Conservation (phyloP, 192 early-diverging fungal genomes). For the Coemansia sp. region DNA sequence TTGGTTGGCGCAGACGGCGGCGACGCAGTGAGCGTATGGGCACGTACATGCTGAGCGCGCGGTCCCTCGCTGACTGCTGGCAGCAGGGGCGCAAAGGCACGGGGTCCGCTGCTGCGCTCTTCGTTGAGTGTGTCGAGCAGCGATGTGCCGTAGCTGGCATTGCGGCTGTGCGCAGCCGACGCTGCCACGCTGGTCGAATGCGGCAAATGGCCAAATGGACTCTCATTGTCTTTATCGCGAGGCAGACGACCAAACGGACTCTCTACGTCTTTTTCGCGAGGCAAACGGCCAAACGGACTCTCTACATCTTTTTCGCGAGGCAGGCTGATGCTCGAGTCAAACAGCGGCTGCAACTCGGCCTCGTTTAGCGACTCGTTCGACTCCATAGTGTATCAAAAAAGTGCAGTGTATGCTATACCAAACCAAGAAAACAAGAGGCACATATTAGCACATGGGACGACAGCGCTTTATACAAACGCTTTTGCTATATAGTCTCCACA, state of each 20-base stretch:
- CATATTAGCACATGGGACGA: too few relatives aligned
- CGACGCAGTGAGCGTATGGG: conserved; percentile 35
- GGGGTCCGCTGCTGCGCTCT: conserved; percentile 3
- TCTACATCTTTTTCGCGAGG: conserved; percentile 15
- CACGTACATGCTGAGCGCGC: conserved; percentile 16
- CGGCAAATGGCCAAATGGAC: conserved; percentile 17
- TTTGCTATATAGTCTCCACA: not conserved
- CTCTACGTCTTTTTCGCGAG: not conserved
- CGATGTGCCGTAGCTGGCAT: conserved; percentile 53
- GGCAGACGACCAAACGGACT: conserved; percentile 7
- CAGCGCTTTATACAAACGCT: too few relatives aligned
- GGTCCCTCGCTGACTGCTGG: not conserved
- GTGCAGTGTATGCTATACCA: too few relatives aligned
- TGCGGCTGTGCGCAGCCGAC: conserved; percentile 42
- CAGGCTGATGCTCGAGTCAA: conserved; percentile 42
- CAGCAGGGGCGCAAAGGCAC: conserved; percentile 11
- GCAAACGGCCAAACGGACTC: not conserved
- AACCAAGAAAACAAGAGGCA: too few relatives aligned
- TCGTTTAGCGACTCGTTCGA: not conserved
- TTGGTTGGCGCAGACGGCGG: conserved; percentile 23
- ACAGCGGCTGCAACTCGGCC: conserved; percentile 37
- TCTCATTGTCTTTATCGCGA: conserved; percentile 11
- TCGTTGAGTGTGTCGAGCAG: conserved; percentile 55
- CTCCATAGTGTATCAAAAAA: not conserved
- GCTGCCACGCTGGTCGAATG: conserved; percentile 2